phyloP scores from a whole-genome alignment of 257 asterid genomes.

The Solanum pinnatisectum region DNA sequence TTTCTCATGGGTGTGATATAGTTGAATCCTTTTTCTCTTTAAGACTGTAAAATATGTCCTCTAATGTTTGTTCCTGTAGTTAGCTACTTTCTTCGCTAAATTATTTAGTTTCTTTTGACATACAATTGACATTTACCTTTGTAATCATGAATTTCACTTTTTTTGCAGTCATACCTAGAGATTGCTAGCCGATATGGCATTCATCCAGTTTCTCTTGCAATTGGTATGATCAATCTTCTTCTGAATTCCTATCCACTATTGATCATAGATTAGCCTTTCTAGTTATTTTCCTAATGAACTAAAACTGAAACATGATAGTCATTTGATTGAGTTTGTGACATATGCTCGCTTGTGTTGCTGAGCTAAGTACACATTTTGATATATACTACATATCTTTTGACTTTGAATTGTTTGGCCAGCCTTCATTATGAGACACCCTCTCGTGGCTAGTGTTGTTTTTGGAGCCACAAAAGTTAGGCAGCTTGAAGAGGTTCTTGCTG shows the following conservation, averaged over 20 bases:
- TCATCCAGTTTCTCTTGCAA: slow-evolving; percentile 76
- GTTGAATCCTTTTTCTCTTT: not conserved
- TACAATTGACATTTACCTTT: too few species aligned
- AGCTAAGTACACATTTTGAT: not conserved
- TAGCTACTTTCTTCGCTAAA: not conserved
- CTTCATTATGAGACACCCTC: slow-evolving; percentile 72
- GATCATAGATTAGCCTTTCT: not conserved
- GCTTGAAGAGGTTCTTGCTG: slow-evolving; percentile 53
- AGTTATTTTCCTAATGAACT: not conserved
- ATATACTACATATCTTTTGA: not conserved
- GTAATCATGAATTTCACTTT: not conserved
- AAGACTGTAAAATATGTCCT: not conserved
- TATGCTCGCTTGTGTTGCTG: not conserved
- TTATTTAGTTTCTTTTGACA: not conserved
- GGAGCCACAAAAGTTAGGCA: slow-evolving; percentile 88
- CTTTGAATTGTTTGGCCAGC: slow-evolving; percentile 30
- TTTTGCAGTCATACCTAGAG: slow-evolving; percentile 51
- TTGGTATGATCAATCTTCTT: slow-evolving; percentile 33
- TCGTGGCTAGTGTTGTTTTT: slow-evolving; percentile 63
- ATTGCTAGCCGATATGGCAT: slow-evolving; percentile 44
- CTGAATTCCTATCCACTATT: not conserved
- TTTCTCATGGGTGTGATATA: not conserved
- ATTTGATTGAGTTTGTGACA: not conserved
- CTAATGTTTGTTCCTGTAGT: not conserved
- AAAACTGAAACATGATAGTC: not conserved